Conservation (phyloP, 75 land plant genomes). For the Sequoia sempervirens region DNA sequence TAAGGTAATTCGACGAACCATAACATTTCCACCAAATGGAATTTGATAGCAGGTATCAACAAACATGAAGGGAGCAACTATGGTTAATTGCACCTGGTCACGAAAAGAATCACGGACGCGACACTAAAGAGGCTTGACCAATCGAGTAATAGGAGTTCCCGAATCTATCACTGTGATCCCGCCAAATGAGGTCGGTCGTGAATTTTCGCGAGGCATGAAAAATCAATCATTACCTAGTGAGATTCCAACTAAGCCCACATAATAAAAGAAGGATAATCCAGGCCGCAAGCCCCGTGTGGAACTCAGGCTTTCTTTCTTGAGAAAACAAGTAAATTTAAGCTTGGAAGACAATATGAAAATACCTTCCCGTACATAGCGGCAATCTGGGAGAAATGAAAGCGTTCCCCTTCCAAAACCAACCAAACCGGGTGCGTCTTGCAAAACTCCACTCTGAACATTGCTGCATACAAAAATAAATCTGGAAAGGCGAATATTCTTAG, state of each 20-base stretch:
- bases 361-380: not conserved
- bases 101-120: slow-evolving; percentile 35
- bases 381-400: not conserved
- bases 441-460: no score
- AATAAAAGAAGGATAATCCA: slow-evolving; percentile 42
- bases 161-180: slow-evolving; percentile 75
- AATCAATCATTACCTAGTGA: slow-evolving; percentile 29
- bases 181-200: slow-evolving; percentile 34
- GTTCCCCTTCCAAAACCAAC: not conserved
- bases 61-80: slow-evolving; percentile 16
- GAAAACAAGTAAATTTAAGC: not conserved
- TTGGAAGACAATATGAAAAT: not conserved
- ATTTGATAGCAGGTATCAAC: slow-evolving; percentile 46
- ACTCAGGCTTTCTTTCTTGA: not conserved
- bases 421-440: not conserved
- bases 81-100: slow-evolving; percentile 16
- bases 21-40: not conserved
- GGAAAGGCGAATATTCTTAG: no score
- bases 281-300: slow-evolving; percentile 14
- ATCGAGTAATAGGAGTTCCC: slow-evolving; percentile 57
- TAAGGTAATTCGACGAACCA: slow-evolving; percentile 37
- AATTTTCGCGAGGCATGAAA: slow-evolving; percentile 10
- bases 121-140: slow-evolving; percentile 32
- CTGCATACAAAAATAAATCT: no score
- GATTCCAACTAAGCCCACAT: slow-evolving; percentile 46